Evolutionary conservation across 2,329 filamentous ascomycete species (phyloP), one percentile per base, ranked within the genome.

Genomic region (Dactylonectria estremocensis): DNA sequence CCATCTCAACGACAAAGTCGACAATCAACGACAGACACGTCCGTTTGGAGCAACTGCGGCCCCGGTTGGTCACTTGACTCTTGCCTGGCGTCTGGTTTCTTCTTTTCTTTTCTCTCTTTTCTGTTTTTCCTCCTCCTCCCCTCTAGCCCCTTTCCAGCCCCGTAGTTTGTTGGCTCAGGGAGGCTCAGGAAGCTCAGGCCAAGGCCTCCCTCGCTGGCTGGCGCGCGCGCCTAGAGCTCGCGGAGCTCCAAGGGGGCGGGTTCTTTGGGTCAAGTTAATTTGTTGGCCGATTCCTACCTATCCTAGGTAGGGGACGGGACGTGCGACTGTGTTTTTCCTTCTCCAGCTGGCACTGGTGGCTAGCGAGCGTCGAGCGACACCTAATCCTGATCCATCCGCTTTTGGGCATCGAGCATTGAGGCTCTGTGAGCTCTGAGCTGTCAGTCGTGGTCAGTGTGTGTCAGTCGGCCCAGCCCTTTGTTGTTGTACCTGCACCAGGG

Each of bases 301-400:
- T 11, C 24, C 58, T 46, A 60, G 45, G 73, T 68, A 28, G 46
- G 20, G 67, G 69, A 63, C 67, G 68, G 58, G 64, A 61, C 65
- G 69, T 62, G 61, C 65, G 69, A 66, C 72, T 65, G 56, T 67
- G 70, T 68, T 69, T 72, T 65, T 70, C 72, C 69, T 72, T 69
- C 55, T 61, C 68, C 68, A 61, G 58, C 67, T 71, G 33, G 37
- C 62, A 61, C 65, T 60, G 22, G 71, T 73, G 66, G 62, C 61
- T 73, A 68, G 65, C 66, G 64, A 72, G 71, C 74, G 66, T 61
- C 61, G 72, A 68, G 65, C 66, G 64, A 72, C 63, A 52, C 64
- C 64, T 56, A 61, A 66, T 53, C 64, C 64, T 61, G 64, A 50
- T 57, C 57, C 57, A 57, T 61, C 53, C 57, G 35, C 50, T 58